Base-by-base conservation (phyloP, 192 early-diverging fungal genomes). In the Coemansia sp. region DNA sequence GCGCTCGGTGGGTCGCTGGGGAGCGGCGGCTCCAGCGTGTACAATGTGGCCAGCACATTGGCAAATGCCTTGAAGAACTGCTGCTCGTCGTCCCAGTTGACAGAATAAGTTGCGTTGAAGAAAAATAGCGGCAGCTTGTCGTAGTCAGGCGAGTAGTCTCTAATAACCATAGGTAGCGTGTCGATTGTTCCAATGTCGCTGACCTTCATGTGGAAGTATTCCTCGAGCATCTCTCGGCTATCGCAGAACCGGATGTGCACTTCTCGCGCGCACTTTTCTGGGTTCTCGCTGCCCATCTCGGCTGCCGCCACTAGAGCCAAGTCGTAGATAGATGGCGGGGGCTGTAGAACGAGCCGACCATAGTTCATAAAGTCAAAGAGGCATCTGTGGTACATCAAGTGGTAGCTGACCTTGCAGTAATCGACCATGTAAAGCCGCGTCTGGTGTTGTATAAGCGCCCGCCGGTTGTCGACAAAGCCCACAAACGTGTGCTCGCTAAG, bases 301-400 rank as follows among this genome's bases (percentile, higher is more conserved):
- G 28, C 36, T 8, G 73, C 77, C 3, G 94, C 93, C 57, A 94
- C 73, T 47, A 85, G 12, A 6, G 93, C 77, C 45, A 92, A 79
- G 0, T 93, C 88, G 50, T 77, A 68, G 57, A 97, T 89, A 13
- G 87, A 72, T 23, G 86, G 85, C 5, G 92, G 84, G 2, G 71
- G 76, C 11, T 88, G 83, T 35, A 95, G 76, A 18, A 81, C 53
- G 26, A 96, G 85, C 33, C 68, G 83, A 3, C 95, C 96, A 75
- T 93, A 95, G 67, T 99, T 99, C 55, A 86, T 86, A 75, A 99
- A 95, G 33, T 92, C 90, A 21, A 79, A 77, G 14, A 97, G 67
- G 35, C 76, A 77, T 1, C 94, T 79, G 69, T 99, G 95, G 78
- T 96, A 95, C 67, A 99, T 94, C 31, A 99, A 77, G 50, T 94